Percentiles rank a stretch among this genome's conserved stretches.
Conservation (phyloP, 2,329 filamentous ascomycete genomes). For the Ceratocystis papillata region DNA sequence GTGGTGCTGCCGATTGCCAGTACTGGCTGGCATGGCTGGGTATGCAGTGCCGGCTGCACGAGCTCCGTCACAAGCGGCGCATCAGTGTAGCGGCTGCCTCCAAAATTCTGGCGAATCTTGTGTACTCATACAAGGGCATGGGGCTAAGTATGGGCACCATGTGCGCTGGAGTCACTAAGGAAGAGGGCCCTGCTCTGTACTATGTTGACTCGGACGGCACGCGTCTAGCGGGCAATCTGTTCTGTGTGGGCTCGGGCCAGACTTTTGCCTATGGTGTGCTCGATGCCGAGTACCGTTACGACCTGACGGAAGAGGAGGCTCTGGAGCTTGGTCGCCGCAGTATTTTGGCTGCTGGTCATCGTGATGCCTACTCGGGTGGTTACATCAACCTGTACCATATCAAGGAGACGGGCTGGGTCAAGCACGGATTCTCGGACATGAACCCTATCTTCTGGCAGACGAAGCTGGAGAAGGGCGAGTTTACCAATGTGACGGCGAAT, state of each 20-base stretch:
- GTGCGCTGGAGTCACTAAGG: constrained; percentile 91
- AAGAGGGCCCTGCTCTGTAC: constrained; percentile 94
- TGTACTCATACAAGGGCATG: constrained; percentile 98
- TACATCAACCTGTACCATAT: constrained; percentile 99
- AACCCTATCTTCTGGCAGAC: constrained; percentile 99
- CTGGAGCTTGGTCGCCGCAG: constrained; percentile 82
- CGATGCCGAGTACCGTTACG: constrained; percentile 88
- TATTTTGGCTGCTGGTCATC: constrained; percentile 90
- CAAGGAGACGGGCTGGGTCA: constrained; percentile 97
- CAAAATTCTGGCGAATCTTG: constrained; percentile 96
- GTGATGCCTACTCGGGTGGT: constrained; percentile 96
- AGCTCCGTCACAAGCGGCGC: constrained; percentile 96
- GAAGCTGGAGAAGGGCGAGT: constrained; percentile 96
- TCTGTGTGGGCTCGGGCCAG: constrained; percentile 96
- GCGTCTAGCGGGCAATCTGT: constrained; percentile 81
- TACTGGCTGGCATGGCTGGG: constrained; percentile 99
- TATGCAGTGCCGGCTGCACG: constrained; percentile 98
- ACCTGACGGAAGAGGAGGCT: constrained; percentile 76
- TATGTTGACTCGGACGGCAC: constrained; percentile 98
- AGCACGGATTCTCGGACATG: constrained; percentile 95
- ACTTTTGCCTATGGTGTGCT: constrained; percentile 98
- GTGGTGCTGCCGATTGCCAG: constrained; percentile 97
- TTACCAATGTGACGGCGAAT: constrained; percentile 81
- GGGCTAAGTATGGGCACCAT: constrained; percentile 98
- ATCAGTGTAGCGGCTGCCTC: constrained; percentile 95